Conservation (phyloP, 805 yeast genomes). For the Spathaspora arborariae region DNA sequence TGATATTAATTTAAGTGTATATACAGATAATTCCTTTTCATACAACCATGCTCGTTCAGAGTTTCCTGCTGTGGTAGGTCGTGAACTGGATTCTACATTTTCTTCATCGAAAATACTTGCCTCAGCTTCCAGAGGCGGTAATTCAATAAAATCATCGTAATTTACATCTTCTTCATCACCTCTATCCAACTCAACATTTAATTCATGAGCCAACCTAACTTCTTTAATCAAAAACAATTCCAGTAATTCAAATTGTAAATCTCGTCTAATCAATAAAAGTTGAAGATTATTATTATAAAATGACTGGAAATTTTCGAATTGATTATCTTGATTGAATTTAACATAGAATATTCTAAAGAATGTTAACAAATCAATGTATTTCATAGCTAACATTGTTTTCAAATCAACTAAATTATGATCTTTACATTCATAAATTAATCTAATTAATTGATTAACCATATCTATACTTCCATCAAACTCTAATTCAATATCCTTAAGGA, state of each 20-base stretch:
- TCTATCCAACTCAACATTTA: constrained; percentile 44
- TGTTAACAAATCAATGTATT: constrained; percentile 29
- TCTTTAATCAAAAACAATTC: constrained; percentile 50
- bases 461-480: constrained; percentile 18
- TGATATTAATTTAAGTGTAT: constrained; percentile 34
- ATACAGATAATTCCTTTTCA: constrained; percentile 41
- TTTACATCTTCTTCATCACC: constrained; percentile 50
- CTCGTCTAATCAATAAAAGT: constrained; percentile 22
- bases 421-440: constrained; percentile 5
- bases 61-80: neutral
- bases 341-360: constrained; percentile 31
- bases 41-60: constrained; percentile 24
- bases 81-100: constrained; percentile 3
- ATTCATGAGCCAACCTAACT: constrained; percentile 35
- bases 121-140: constrained; percentile 1
- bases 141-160: constrained; percentile 20
- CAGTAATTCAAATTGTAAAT: constrained; percentile 29
- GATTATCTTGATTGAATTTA: constrained; percentile 23
- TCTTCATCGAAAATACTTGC: constrained; percentile 13
- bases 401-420: constrained; percentile 9
- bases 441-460: constrained; percentile 12
- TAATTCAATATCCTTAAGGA: constrained; percentile 21
- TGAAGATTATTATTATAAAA: constrained; percentile 23
- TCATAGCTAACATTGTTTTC: constrained; percentile 19
- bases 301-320: constrained; percentile 28